phyloP scores from a whole-genome alignment of 306 rosid genomes.

The Trifolium dubium region DNA sequence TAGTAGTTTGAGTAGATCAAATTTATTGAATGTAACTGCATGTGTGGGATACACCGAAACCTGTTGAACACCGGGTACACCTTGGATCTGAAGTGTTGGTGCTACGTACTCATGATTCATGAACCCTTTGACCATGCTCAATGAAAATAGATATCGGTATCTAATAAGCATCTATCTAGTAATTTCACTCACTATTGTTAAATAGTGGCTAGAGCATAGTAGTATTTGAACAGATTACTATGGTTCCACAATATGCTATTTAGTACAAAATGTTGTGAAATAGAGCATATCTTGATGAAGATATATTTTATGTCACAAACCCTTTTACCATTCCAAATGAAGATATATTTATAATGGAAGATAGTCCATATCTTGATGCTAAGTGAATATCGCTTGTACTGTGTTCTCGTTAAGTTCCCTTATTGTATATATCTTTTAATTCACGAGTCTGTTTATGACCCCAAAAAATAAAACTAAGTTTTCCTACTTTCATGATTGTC shows the following conservation, averaged over 20 bases:
- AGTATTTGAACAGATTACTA: too few relatives aligned
- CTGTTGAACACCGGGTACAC: not conserved
- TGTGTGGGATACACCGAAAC: not conserved
- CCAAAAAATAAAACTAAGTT: not conserved
- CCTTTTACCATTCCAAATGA: not conserved
- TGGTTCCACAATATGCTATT: too few relatives aligned
- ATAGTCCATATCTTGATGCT: constrained; percentile 23
- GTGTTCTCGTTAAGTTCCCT: not conserved
- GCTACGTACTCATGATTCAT: not conserved
- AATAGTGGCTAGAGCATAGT: too few relatives aligned
- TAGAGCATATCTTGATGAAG: too few relatives aligned
- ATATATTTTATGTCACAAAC: not conserved
- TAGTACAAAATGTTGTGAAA: too few relatives aligned
- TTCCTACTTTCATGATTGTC: not conserved
- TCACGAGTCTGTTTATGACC: not conserved
- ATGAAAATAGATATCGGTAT: not conserved
- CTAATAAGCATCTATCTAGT: too few relatives aligned
- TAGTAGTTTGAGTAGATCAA: not conserved
- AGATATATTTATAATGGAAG: constrained; percentile 1
- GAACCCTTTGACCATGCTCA: not conserved
- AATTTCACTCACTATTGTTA: too few relatives aligned
- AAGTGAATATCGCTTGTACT: not conserved
- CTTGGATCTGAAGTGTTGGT: not conserved
- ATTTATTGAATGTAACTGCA: not conserved
- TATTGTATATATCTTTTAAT: not conserved